Evolutionary conservation across 2,329 filamentous ascomycete genomes (phyloP), one percentile per base, ranked within the genome.

Genomic region (Cladophialophora carrionii): DNA sequence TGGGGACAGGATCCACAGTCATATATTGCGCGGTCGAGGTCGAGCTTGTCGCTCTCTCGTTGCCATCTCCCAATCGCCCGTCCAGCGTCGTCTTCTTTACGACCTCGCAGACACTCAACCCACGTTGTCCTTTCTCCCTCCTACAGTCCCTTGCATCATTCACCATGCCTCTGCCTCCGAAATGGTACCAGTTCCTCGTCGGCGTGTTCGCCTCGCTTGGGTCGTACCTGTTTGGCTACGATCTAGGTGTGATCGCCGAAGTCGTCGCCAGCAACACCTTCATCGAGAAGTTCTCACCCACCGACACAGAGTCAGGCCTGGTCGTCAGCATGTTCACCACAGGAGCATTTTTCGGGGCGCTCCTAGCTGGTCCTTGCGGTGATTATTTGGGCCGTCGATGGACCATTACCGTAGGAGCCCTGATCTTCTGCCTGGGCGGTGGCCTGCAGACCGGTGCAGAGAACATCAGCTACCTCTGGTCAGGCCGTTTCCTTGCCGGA

Each of bases 241-340:
- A 87, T 74, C 73, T 87, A 26, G 84, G 84, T 79, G 84, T 87
- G 29, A 86, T 87, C 66, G 84, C 84, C 8, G 83, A 84, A 68
- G 84, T 84, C 57, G 82, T 86, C 62, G 75, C 76, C n/a, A 75
- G 76, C 61, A 63, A 73, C 8, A 78, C 76, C 0, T 79, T 79
- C 41, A 66, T 65, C 5, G 22, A 54, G 9, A 76, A 74, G 54
- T 79, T 79, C 55, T 60, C 67, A 2, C 57, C 66, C 32, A 60
- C 67, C 57, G 66, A 62, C 29, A 68, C 62, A 3, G 59, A 68
- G 41, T 88, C 83, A 43, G 90, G 89, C 60, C 85, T 89, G 3
- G 88, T 92, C 0, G 90, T 93, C 0, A 90, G 89, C 1, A 83
- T 92, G 65, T 93, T 94, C 75, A 94, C 90, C 0, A 88, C 84